Evolutionary conservation across 2,329 filamentous ascomycete species (phyloP).

Genomic region (Pyrenophora seminiperda): DNA sequence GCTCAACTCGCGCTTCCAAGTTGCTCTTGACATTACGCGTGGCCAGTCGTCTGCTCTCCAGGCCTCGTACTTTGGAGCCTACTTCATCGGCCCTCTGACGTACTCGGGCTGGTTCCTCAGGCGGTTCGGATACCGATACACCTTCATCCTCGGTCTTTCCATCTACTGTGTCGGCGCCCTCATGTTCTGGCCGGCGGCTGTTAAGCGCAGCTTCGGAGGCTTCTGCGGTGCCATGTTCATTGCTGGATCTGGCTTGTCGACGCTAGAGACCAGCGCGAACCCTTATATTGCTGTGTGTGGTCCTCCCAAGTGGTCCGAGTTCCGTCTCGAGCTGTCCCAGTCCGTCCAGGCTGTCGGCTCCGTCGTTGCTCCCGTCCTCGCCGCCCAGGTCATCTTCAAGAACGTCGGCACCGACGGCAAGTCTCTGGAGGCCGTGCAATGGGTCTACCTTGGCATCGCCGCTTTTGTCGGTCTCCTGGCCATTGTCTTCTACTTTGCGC

Average conservation of each 20-base stretch:
- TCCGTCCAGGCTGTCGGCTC: conserved; percentile 78
- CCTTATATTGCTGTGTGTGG: conserved; percentile 66
- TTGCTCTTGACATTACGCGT: conserved; percentile 51
- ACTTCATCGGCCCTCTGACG: conserved; percentile 59
- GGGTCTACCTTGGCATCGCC: conserved; percentile 80
- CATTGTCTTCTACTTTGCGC: conserved; percentile 67
- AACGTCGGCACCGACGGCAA: conserved; percentile 61
- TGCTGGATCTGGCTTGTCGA: conserved; percentile 73
- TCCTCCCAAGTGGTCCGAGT: conserved; percentile 73
- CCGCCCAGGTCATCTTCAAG: conserved; percentile 74
- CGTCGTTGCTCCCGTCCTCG: conserved; percentile 74
- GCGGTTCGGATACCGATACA: conserved; percentile 77
- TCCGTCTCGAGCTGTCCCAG: conserved; percentile 77
- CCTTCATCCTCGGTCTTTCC: conserved; percentile 74
- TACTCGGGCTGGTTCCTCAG: conserved; percentile 67
- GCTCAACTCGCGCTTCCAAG: conserved; percentile 53
- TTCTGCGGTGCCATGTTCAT: conserved; percentile 75
- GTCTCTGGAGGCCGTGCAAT: conserved; percentile 72
- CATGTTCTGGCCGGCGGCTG: conserved; percentile 82
- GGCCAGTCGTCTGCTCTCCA: conserved; percentile 66
- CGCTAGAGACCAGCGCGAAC: conserved; percentile 78
- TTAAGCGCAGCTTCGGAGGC: conserved; percentile 73
- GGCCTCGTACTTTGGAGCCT: conserved; percentile 67
- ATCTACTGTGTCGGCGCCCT: conserved; percentile 73
- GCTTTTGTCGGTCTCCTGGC: conserved; percentile 72